These are phyloP conservation scores for Pisolithus orientalis DNA, from an alignment of 768 basidiomycete genomes.

Conservation along the genomic window DNA sequence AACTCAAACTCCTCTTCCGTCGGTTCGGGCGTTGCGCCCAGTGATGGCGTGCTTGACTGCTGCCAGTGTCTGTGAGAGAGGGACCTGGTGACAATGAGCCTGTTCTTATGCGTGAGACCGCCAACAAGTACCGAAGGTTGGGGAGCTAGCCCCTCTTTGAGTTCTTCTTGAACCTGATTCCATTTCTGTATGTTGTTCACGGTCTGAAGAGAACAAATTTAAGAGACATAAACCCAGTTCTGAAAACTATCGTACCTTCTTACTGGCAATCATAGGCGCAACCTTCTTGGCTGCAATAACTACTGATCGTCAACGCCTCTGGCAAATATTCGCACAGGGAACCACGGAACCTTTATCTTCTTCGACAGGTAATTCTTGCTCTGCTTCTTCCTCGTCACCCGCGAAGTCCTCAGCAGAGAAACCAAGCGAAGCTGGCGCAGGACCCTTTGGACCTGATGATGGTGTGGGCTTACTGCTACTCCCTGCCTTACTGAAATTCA, in stretches of 20 bases:
- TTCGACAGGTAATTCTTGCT: conserved; percentile 39
- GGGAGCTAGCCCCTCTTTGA: conserved; percentile 42
- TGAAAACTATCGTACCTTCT: conserved; percentile 50
- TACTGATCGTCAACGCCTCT: conserved; percentile 16
- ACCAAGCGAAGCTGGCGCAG: conserved; percentile 45
- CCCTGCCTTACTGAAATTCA: conserved; percentile 61
- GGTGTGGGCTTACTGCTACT: conserved; percentile 14
- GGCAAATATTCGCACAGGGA: background rate
- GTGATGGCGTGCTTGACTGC: conserved; percentile 18
- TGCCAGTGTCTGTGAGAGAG: conserved; percentile 7
- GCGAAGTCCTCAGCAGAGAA: conserved; percentile 62
- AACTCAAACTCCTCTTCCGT: conserved; percentile 73
- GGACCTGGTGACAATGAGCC: background rate
- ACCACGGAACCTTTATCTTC: conserved; percentile 35
- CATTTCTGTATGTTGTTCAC: conserved; percentile 92
- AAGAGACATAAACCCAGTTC: background rate
- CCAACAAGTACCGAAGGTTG: conserved; percentile 10
- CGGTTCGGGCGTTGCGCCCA: conserved; percentile 32
- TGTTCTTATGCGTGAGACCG: background rate
- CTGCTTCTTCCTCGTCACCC: conserved; percentile 31
- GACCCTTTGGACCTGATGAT: conserved; percentile 23
- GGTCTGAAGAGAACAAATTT: conserved; percentile 43
- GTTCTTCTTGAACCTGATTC: conserved; percentile 92
- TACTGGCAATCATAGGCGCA: conserved; percentile 76
- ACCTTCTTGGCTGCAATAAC: conserved; percentile 59